A percentile compares a stretch with the other conserved stretches of the same genome.
Evolutionary conservation across 1,284 basidiomycete genomes (phyloP).

Genomic region (Sporisorium graminicola): DNA sequence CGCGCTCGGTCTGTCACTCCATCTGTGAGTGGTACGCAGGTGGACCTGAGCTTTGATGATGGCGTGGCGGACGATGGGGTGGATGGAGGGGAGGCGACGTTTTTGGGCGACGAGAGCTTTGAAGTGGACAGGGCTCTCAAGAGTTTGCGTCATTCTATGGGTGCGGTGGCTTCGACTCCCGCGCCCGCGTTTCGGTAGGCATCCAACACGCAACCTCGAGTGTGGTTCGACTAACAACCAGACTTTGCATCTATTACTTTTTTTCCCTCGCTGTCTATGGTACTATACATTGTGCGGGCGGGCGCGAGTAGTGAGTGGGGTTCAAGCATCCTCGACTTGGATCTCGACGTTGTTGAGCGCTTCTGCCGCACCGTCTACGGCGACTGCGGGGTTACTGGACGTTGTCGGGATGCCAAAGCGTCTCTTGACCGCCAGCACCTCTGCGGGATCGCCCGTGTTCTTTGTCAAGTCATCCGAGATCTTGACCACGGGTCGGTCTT

Average conservation of each 20-base stretch:
- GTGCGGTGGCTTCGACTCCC: slow-evolving; percentile 20
- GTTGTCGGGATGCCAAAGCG: slow-evolving; percentile 38
- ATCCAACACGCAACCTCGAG: neutral
- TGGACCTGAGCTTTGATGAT: slow-evolving; percentile 69
- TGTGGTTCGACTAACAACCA: no score
- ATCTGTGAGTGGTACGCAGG: neutral
- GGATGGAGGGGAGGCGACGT: slow-evolving; percentile 68
- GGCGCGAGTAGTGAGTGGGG: neutral
- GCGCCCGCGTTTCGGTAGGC: slow-evolving; percentile 20
- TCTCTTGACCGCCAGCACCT: slow-evolving; percentile 51
- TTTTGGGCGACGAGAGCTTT: slow-evolving; percentile 51
- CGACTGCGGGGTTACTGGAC: neutral
- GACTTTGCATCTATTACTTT: neutral
- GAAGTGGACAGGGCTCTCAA: slow-evolving; percentile 42
- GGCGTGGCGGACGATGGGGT: neutral
- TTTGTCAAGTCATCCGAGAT: slow-evolving; percentile 69
- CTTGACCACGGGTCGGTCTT: slow-evolving; percentile 63
- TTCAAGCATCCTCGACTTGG: slow-evolving; percentile 35
- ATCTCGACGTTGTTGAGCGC: neutral
- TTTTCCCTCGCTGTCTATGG: neutral
- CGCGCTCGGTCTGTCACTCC: slow-evolving; percentile 17
- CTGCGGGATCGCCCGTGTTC: slow-evolving; percentile 64
- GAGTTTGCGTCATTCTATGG: slow-evolving; percentile 26
- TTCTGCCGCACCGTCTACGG: neutral
- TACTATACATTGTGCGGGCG: neutral